A percentile compares a stretch with the other conserved stretches of the same genome.
These are phyloP conservation scores for Physcomitrellopsis africana DNA, from an alignment of 225 moss, liverwort and hornwort genomes.

Conservation along the genomic window DNA sequence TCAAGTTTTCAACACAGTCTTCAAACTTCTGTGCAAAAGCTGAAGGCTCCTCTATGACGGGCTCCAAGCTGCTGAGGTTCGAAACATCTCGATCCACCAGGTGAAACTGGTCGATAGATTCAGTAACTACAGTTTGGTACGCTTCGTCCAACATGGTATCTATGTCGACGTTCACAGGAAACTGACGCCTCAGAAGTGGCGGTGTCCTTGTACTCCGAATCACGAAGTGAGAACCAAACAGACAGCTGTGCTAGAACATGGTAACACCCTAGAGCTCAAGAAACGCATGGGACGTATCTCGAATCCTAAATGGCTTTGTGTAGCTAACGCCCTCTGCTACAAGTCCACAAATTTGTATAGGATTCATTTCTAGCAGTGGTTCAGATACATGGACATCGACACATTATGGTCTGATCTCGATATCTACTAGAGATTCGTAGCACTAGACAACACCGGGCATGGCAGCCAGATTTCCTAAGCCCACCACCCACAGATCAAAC, in stretches of 20 bases:
- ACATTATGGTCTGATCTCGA: no score
- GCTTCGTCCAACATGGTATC: slow-evolving; percentile 23
- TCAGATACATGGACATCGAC: no score
- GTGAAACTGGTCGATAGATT: not conserved
- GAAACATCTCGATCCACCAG: slow-evolving; percentile 13
- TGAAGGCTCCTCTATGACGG: no score
- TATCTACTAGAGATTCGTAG: no score
- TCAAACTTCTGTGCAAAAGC: no score
- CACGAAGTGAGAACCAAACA: slow-evolving; percentile 30
- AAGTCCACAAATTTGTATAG: no score
- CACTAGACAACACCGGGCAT: no score
- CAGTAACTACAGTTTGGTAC: not conserved
- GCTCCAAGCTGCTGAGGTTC: slow-evolving; percentile 3
- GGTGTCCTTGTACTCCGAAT: slow-evolving; percentile 28
- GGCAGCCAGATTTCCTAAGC: no score
- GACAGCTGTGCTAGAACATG: slow-evolving; percentile 16
- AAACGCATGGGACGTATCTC: slow-evolving; percentile 15
- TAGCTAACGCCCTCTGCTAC: not conserved
- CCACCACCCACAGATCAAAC: no score
- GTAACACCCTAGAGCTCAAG: slow-evolving; percentile 9
- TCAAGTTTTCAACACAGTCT: no score
- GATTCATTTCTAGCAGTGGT: no score
- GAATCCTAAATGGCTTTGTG: not conserved
- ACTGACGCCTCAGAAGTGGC: not conserved
- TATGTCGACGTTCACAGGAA: not conserved